A percentile compares a stretch with the other conserved stretches of the same genome.
Conservation (phyloP, 2,329 filamentous ascomycete species). For the Amylocarpus encephaloides region DNA sequence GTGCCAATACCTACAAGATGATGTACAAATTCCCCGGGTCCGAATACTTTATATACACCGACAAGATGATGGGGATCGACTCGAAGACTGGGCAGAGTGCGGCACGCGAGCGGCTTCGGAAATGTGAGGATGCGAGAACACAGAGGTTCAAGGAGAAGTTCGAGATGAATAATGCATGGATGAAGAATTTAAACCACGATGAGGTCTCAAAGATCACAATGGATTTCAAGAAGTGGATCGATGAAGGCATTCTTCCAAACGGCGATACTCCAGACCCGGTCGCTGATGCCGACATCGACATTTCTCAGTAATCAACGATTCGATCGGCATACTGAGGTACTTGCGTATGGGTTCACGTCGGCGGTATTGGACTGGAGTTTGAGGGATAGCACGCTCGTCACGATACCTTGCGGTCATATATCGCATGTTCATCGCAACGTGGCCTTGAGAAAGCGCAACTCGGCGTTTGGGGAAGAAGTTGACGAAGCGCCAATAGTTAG, state of each 20-base stretch:
- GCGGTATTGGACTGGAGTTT: too few species aligned
- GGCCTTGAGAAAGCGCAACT: too few species aligned
- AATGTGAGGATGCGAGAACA: slow-evolving; percentile 32
- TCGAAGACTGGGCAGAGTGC: slow-evolving; percentile 28
- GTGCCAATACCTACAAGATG: slow-evolving; percentile 71
- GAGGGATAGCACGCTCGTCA: too few species aligned
- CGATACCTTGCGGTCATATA: too few species aligned
- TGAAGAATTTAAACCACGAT: slow-evolving; percentile 42
- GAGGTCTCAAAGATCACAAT: slow-evolving; percentile 42
- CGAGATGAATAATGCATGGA: slow-evolving; percentile 46
- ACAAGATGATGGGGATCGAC: slow-evolving; percentile 33
- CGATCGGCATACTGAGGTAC: too few species aligned
- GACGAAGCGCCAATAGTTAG: too few species aligned
- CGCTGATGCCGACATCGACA: slow-evolving; percentile 1
- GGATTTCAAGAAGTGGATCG: slow-evolving; percentile 41
- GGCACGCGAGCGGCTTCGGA: slow-evolving; percentile 30
- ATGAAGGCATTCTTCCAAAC: slow-evolving; percentile 27
- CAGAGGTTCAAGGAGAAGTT: slow-evolving; percentile 46
- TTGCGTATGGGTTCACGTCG: too few species aligned
- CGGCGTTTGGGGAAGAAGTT: too few species aligned
- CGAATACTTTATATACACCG: slow-evolving; percentile 62
- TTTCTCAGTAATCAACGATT: not conserved
- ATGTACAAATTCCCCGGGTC: slow-evolving; percentile 65
- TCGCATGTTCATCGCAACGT: too few species aligned
- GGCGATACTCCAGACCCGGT: slow-evolving; percentile 5